Base-by-base conservation (phyloP, 1,284 basidiomycete genomes). In the Moesziomyces antarcticus region DNA sequence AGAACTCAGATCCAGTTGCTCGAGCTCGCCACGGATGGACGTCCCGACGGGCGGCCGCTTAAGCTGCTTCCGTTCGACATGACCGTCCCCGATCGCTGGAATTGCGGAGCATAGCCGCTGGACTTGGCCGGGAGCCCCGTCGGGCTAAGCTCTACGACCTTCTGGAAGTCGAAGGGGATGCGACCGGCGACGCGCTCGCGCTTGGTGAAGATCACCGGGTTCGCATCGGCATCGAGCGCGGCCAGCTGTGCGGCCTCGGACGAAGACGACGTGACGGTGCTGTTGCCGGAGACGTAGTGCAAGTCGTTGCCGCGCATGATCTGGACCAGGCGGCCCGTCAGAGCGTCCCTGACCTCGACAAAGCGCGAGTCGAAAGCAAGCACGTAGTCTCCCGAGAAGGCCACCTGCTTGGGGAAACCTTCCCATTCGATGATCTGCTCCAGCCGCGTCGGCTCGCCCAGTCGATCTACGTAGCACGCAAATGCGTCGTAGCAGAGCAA, bases 401-500 rank as follows among this genome's bases (percentile, higher is more conserved):
- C 93, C 27, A 94, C 92, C 57, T 73, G 63, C 48, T 69, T 62
- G 27, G 77, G 75, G 3, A 89, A 91, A 13, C 94, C 94, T 85
- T 98, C 95, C 94, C 95, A 98, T 83, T 97, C 94, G 78, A 97
- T 93, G 5, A 91, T 90, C 33, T 88, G 88, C 3, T 60, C 89
- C 87, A 25, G 87, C 46, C 92, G 90, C 75, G 80, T 80, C 35
- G 78, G 71, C 47, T 80, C 74, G 16, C 78, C 81, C 11, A 69
- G 53, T 2, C 63, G 71, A 56, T 81, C 78, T 5, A 82, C 78
- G 78, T 92, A 95, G 61, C 96, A 88, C 10, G 94, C 95, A 75
- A 97, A 96, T 82, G 88, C 91, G 82, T 94, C 91, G 82, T 96
- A 98, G 84, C 93, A 95, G 30, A 98, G 88, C 52, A 99, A 84